Base-by-base conservation (phyloP, 2,329 filamentous ascomycete genomes). In the Endoconidiophora polonica region DNA sequence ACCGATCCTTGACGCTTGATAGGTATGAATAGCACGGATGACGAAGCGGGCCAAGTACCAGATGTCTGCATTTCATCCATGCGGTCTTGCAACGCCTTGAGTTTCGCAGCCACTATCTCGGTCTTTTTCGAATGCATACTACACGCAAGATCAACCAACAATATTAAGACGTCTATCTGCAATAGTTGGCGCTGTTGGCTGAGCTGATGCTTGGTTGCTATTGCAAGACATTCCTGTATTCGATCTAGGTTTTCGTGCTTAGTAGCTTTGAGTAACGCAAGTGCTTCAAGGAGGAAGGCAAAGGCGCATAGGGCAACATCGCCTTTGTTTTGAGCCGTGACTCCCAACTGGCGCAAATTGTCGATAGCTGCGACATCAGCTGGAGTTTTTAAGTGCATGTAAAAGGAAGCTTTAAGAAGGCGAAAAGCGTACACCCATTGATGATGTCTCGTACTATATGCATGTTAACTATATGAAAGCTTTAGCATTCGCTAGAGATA, bases 381-480 rank as follows among this genome's bases (percentile, higher is more conserved):
- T 7, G 73, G 69, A 41, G 68, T 74, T 3, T 73, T 69, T 44
- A 72, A 69, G 56, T 83, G 74, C 46, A 86, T 65, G 53, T 81
- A 76, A 43, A 87, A 73, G 0, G 81, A 77, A 0, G 81, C 76
- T 56, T 84, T 83, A 12, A 88, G 65, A 43, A 90, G 77, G 5
- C 83, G 77, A 57, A 88, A 83, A 0, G 80, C 81, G 59, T 88
- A 90, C 14, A 81, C 71, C 84, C 84, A 90, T 46, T 78, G 73
- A 6, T 73, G 67, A 57, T 83, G 79, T 59, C 79, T 77, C 58
- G 77, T 79, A 36, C 69, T 76, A 53, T 10, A n/a, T 12, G 5
- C 18, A 14, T 42, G 50, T 52, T 48, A 52, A 45, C 39, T n/a
- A 22, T 20, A 18, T 7, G 3, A 10, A 16, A 7, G 0, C 22